Evolutionary conservation across 495 filamentous ascomycete genomes (phyloP).

Genomic region (Coniosporium apollinis): DNA sequence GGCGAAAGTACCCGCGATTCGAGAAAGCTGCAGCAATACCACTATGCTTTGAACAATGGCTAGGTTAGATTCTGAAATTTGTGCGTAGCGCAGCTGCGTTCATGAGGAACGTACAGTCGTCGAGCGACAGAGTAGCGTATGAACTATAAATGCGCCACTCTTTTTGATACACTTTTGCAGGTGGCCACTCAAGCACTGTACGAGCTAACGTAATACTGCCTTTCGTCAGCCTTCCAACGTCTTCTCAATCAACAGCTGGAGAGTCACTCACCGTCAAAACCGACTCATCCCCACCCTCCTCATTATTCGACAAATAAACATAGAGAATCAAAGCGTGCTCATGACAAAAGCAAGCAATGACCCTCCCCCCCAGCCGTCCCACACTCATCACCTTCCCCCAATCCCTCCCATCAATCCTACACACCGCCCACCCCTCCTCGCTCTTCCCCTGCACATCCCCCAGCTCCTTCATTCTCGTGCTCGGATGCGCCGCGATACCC

Average conservation of each 20-base stretch:
- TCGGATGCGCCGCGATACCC: slow-evolving; percentile 52
- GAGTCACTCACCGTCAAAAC: slow-evolving; percentile 23
- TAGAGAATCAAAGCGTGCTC: slow-evolving; percentile 85
- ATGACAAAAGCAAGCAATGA: slow-evolving; percentile 73
- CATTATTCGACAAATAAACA: slow-evolving; percentile 44
- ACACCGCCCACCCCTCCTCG: slow-evolving; percentile 62
- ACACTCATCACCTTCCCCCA: slow-evolving; percentile 83
- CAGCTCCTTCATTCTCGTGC: slow-evolving; percentile 44
- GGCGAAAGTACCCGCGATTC: too few species aligned
- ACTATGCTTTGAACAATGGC: too few species aligned
- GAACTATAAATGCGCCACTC: too few species aligned
- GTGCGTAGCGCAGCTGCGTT: too few species aligned
- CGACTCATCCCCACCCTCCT: slow-evolving; percentile 17
- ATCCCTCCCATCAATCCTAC: slow-evolving; percentile 79
- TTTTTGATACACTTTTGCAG: too few species aligned
- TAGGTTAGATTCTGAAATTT: too few species aligned
- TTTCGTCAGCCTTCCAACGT: neutral
- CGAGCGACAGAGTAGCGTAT: too few species aligned
- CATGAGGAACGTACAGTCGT: too few species aligned
- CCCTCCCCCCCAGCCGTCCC: slow-evolving; percentile 69
- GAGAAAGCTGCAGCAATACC: too few species aligned
- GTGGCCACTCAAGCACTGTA: slow-evolving; percentile 5
- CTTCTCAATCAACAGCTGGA: neutral
- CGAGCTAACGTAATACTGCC: slow-evolving; percentile 4
- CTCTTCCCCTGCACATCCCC: slow-evolving; percentile 30